Evolutionary conservation across 2,329 filamentous ascomycete genomes (phyloP).

Genomic region (Cyanodermella asteris): DNA sequence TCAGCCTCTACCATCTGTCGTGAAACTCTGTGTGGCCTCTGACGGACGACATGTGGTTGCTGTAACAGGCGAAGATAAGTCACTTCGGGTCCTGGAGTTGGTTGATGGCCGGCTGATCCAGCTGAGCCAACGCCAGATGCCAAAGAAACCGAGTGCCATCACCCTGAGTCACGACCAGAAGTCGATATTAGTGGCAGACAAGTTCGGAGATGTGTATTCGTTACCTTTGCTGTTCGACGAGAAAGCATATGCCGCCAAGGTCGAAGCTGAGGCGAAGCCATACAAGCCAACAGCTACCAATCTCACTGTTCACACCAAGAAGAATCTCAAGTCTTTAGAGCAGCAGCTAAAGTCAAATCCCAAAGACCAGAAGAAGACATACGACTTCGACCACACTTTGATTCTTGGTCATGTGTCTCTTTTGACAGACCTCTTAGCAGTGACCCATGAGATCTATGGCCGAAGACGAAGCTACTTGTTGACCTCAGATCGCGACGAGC

Average conservation of each 20-base stretch:
- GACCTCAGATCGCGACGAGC: slow-evolving; percentile 51
- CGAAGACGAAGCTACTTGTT: slow-evolving; percentile 35
- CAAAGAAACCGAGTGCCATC: slow-evolving; percentile 68
- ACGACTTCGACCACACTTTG: slow-evolving; percentile 50
- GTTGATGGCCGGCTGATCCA: slow-evolving; percentile 38
- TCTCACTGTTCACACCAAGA: slow-evolving; percentile 38
- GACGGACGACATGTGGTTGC: slow-evolving; percentile 49
- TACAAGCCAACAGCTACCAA: slow-evolving; percentile 32
- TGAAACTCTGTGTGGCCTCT: too few relatives aligned
- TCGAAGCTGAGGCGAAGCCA: slow-evolving; percentile 13
- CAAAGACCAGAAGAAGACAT: slow-evolving; percentile 24
- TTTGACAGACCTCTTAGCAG: slow-evolving; percentile 52
- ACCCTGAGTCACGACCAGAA: slow-evolving; percentile 44
- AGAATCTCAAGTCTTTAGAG: slow-evolving; percentile 35
- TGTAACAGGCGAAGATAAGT: slow-evolving; percentile 81
- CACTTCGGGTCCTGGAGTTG: slow-evolving; percentile 59
- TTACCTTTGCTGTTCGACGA: slow-evolving; percentile 52
- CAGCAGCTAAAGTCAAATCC: slow-evolving; percentile 26
- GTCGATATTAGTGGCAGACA: slow-evolving; percentile 68
- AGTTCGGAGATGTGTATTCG: slow-evolving; percentile 90
- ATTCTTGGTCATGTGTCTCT: slow-evolving; percentile 88
- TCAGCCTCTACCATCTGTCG: too few relatives aligned
- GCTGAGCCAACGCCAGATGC: slow-evolving; percentile 66
- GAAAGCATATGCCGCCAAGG: slow-evolving; percentile 9
- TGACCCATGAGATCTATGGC: slow-evolving; percentile 25